These are phyloP conservation scores for Dillenia suffruticosa DNA, from an alignment of 164 flowering plant genomes.

Conservation along the genomic window DNA sequence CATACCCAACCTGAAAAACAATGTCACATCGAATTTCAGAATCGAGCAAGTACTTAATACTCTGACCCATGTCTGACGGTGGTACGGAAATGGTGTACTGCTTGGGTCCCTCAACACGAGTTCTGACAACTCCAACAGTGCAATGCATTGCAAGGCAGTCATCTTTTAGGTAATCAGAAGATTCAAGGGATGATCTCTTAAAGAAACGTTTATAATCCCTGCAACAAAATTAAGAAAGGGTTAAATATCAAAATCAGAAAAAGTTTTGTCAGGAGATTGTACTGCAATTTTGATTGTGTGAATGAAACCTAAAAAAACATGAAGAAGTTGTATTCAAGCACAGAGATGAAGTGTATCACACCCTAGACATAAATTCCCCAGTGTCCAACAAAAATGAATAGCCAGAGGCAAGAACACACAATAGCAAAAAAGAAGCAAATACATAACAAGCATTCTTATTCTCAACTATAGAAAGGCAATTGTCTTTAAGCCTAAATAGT, in stretches of 20 bases:
- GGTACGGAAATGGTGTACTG: conserved; percentile 47
- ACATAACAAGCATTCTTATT: too few species aligned
- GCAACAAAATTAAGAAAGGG: conserved; percentile 10
- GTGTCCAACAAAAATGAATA: too few species aligned
- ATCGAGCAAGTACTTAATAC: conserved; percentile 52
- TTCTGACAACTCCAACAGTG: conserved; percentile 89
- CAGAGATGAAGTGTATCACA: too few species aligned
- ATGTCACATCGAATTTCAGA: conserved; percentile 69
- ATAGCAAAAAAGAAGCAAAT: too few species aligned
- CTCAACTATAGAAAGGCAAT: too few species aligned
- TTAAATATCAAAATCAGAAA: not conserved
- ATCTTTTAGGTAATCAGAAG: conserved; percentile 77
- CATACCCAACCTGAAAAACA: conserved; percentile 64
- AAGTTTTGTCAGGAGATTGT: too few species aligned
- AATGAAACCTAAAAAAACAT: too few species aligned
- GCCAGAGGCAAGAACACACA: too few species aligned
- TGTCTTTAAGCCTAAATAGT: too few species aligned
- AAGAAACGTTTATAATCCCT: conserved; percentile 96
- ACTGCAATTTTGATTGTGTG: too few species aligned
- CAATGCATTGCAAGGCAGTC: conserved; percentile 82
- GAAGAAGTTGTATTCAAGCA: too few species aligned
- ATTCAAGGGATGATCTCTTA: conserved; percentile 56
- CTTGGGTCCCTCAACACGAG: conserved; percentile 64
- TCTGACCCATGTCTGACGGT: conserved; percentile 73
- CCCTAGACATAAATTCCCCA: too few species aligned